Base-by-base conservation (phyloP, 2,329 filamentous ascomycete genomes). In the Alternaria atra region DNA sequence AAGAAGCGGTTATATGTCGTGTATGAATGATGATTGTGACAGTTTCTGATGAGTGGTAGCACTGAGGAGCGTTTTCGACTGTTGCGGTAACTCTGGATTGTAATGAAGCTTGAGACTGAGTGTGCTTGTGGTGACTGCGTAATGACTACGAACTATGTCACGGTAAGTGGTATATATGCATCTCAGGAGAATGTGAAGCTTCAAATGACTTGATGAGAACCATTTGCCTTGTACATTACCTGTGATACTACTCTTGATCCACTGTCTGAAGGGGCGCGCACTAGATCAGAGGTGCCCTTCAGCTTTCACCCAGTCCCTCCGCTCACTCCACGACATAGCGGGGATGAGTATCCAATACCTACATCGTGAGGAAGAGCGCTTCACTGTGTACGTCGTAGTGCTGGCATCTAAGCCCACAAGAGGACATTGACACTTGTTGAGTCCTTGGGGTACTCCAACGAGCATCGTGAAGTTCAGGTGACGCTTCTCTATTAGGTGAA, bases 341-440 rank as follows among this genome's bases (percentile, higher is more conserved):
- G 13, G 5, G 29, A 17, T 13, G 1, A 8, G 3, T 30, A 1
- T 8, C 56, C 56, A 54, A 50, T 58, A 4, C 42, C 20, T 3
- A 29, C 37, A 40, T 43, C 17, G 51, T 10, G 29, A 55, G 35
- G 30, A 12, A 23, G 3, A 40, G 5, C 12, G 57, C 60, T 61
- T 60, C 60, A 63, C 44, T 47, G 37, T 17, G 9, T 8, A n/a
- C 4, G 29, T 8, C 54, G 32, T 23, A 25, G 23, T 44, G 34
- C 51, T 44, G 5, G 12, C 17, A 12, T 56, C 17, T 32, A 39
- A 39, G 32, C 32, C 39, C 25, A 9, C 17, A 3, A 40, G 47
- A 52, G 60, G 61, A 60, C 60, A 27, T 17, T 2, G 3, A 15
- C 15, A 23, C 7, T 8, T 23, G 15, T 34, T 25, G 54, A 58